A percentile compares a stretch with the other conserved stretches of the same genome.
Evolutionary conservation across 176 grass and related monocot genomes (phyloP).

Genomic region (Triticum dicoccoides): DNA sequence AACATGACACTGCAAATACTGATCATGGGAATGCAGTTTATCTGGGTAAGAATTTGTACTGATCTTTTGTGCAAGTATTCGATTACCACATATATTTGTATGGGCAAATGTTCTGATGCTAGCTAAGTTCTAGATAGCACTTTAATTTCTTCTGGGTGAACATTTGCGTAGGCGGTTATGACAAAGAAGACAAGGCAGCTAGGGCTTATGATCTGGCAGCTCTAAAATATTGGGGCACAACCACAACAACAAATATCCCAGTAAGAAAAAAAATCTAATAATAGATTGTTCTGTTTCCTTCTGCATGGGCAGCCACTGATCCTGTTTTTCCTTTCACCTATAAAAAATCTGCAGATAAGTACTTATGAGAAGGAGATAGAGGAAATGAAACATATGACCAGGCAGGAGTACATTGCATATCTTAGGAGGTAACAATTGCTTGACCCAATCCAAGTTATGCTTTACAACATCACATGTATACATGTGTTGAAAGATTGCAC

Average conservation of each 20-base stretch:
- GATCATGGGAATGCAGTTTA: conserved; percentile 48
- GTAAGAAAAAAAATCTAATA: conserved; percentile 27
- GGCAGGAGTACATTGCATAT: conserved; percentile 59
- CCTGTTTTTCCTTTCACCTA: background rate
- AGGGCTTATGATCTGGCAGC: conserved; percentile 77
- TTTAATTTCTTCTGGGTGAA: background rate
- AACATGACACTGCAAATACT: conserved; percentile 7
- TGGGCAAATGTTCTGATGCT: background rate
- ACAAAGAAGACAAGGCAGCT: conserved; percentile 75
- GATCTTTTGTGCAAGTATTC: background rate
- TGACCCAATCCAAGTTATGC: background rate
- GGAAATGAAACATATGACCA: conserved; percentile 79
- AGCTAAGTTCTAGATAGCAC: background rate
- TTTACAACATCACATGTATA: background rate
- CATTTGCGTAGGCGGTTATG: conserved; percentile 51
- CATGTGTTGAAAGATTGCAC: conserved; percentile 3
- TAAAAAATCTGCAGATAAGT: conserved; percentile 42
- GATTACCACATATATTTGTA: background rate
- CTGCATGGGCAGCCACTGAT: background rate
- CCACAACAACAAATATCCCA: conserved; percentile 68
- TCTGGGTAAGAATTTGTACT: conserved; percentile 37
- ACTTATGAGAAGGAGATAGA: conserved; percentile 62
- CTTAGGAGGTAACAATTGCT: conserved; percentile 44
- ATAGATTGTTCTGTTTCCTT: background rate
- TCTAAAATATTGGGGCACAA: conserved; percentile 79